Conservation (phyloP, 2,329 filamentous ascomycete genomes). For the Lasiodiplodia sp. region DNA sequence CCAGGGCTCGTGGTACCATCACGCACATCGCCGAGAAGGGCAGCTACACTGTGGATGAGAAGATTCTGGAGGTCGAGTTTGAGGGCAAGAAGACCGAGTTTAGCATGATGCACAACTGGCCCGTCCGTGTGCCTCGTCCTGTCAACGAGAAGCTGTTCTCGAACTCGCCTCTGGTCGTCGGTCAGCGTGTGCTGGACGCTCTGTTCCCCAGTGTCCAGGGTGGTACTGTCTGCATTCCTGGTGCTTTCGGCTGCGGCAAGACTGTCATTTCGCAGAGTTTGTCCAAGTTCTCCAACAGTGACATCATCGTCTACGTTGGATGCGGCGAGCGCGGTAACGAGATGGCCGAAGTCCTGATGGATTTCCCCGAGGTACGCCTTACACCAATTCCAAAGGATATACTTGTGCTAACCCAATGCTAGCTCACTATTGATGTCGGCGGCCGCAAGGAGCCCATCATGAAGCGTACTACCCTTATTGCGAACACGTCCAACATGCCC, state of each 20-base stretch:
- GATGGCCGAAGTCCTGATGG: conserved; percentile 99
- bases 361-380: conserved; percentile 82
- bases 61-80: conserved; percentile 95
- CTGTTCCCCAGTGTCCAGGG: conserved; percentile 97
- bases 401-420: conserved; percentile 35
- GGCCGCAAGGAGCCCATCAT: conserved; percentile 98
- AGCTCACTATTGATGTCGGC: conserved; percentile 90
- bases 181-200: conserved; percentile 94
- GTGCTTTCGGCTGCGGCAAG: conserved; percentile 98
- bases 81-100: conserved; percentile 94
- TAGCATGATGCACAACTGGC: conserved; percentile 99
- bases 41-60: conserved; percentile 91
- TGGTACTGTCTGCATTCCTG: conserved; percentile 96
- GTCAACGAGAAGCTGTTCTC: conserved; percentile 91
- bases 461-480: conserved; percentile 98
- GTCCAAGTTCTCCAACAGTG: conserved; percentile 99
- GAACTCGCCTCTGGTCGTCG: conserved; percentile 91
- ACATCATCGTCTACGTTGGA: conserved; percentile 98
- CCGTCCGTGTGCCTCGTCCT: conserved; percentile 92
- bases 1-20: conserved; percentile 88
- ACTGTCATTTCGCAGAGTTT: conserved; percentile 98
- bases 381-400: not conserved
- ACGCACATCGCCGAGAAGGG: conserved; percentile 89
- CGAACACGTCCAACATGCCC: conserved; percentile 99
- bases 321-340: conserved; percentile 94